phyloP scores from a whole-genome alignment of 768 basidiomycete species.

The Mycena amicta region DNA sequence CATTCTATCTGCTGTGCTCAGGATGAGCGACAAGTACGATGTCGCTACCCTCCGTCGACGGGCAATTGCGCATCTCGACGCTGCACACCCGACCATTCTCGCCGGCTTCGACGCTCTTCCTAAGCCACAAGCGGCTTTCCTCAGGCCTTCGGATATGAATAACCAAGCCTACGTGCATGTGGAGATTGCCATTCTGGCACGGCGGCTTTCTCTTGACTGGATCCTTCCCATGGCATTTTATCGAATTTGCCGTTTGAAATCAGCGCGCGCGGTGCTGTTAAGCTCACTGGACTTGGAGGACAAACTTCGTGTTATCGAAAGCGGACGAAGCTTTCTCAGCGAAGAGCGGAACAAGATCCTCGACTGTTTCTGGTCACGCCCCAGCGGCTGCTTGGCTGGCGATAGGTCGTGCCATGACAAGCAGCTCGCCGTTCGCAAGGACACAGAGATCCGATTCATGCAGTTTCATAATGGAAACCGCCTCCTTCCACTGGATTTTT shows the following conservation, averaged over 20 bases:
- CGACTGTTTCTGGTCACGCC: no score
- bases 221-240: slow-evolving; percentile 2
- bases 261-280: not conserved
- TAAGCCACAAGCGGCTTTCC: no score
- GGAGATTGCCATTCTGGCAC: not conserved
- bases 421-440: no score
- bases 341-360: no score
- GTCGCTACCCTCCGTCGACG: slow-evolving; percentile 2
- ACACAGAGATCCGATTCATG: no score
- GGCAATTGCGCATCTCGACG: slow-evolving; percentile 3
- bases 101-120: not conserved
- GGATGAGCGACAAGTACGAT: slow-evolving; percentile 16
- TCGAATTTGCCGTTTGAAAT: not conserved
- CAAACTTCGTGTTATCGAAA: not conserved
- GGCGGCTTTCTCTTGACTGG: slow-evolving; percentile 1
- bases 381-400: no score
- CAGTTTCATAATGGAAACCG: no score
- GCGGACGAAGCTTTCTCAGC: no score
- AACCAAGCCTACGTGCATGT: not conserved
- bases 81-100: not conserved
- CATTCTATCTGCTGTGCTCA: slow-evolving; percentile 4
- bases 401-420: no score
- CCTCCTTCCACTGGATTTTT: slow-evolving; percentile 1
- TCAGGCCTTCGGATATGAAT: no score
- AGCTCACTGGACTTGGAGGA: not conserved